Base-by-base conservation (phyloP, 2,329 filamentous ascomycete species). In the Metarhizium robertsii region DNA sequence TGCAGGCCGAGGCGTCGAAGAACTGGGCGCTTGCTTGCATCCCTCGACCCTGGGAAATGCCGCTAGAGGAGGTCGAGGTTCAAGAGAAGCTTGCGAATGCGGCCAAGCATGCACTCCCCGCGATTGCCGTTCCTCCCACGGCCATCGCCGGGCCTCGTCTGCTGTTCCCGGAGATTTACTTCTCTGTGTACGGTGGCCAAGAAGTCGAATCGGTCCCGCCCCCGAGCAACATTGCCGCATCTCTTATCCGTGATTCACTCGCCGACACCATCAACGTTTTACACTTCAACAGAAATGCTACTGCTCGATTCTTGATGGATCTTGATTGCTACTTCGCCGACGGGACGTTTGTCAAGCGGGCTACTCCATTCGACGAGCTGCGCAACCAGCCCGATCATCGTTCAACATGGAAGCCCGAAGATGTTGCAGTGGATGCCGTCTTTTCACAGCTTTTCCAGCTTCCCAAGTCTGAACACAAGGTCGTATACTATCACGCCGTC, bases 401-500 rank as follows among this genome's bases (percentile, higher is more conserved):
- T 60, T 83, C 87, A 14, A 92, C 90, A 0, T 99, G 94, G 92
- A 99, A 99, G 71, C 91, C 94, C 0, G 94, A 99, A 73, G 94
- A 99, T 71, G 88, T 97, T 57, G 89, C 88, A 3, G 90, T 99
- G n/a, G 94, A 99, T 69, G 91, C 92, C 5, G 90, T 97, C 56
- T 99, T 99, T 71, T 95, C 92, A 1, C 92, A 97, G 70, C 79
- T 99, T 46, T 89, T 96, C 67, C 88, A 90, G 69, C 80, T 99
- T 42, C 94, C 94, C 4, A 79, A 78, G 3, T 84, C 94, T 0
- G 90, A 96, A 71, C 91, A 96, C 73, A 96, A 96, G 72, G 79
- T 96, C 1, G 90, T 99, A 10, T 99, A 96, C 72, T 99, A 96
- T 70, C 94, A 99, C 71, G 88, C 92, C 0, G 85, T 97, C 2